Evolutionary conservation across 1,284 basidiomycete species (phyloP), one percentile per base, ranked within the genome.

Genomic region (Bjerkandera adusta): DNA sequence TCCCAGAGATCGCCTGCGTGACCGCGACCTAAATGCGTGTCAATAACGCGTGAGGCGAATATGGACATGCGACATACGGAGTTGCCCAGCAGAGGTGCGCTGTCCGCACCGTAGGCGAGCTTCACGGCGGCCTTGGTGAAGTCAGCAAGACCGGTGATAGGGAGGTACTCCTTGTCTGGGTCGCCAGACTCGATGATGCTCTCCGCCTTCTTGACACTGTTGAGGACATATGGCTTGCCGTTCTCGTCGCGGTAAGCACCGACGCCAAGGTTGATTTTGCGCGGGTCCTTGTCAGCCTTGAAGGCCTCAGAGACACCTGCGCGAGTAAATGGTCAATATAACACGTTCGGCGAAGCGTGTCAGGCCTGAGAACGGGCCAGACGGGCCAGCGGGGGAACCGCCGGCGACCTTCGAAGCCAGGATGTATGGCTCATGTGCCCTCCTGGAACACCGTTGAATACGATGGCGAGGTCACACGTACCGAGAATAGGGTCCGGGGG

Each of bases 201-300:
- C 66, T 97, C 93, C n/a, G 92, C 92, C 89, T 93, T 89, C 66
- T 89, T 86, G 48, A 99, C 96, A 44, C 88, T 88, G 45, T 80
- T 84, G 46, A 99, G 79, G 45, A 99, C 85, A 68, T 95, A 99
- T 4, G 96, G 95, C 75, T 97, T 98, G 53, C 96, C 96, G 52
- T 89, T 76, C 57, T 83, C 92, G 62, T 99, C 95, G 54, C 97
- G 83, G 81, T 99, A 92, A 16, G 89, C 89, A 65, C 92, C 92
- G 55, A 95, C 93, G 66, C 96, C 96, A 48, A 99, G 78, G 75
- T 99, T 99, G 68, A 98, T 97, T 72, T 99, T 99, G 60, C 85
- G 83, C 16, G 90, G 73, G 64, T 89, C 82, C 58, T 84, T 84
- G 80, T 97, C 92, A 47, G 89, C 88, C 76, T 96, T 97, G 81